Evolutionary conservation across 805 yeast genomes (phyloP).

Genomic region (Tetrapisispora pingtungensis): DNA sequence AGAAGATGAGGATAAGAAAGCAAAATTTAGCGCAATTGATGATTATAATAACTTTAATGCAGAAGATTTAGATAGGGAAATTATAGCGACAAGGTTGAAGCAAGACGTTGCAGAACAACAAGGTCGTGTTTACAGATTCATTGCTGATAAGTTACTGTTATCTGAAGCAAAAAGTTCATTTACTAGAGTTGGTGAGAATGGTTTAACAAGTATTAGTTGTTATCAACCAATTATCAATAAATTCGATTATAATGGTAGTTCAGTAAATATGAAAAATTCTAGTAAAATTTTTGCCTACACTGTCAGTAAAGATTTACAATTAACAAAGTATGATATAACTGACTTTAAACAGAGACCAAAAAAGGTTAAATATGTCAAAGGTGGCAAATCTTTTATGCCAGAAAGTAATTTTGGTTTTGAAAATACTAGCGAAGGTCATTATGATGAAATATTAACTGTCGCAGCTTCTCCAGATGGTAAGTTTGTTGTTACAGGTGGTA

Average conservation of each 20-base stretch:
- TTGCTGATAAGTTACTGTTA: conserved; percentile 41
- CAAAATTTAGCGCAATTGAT: conserved; percentile 15
- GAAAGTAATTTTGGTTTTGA: conserved; percentile 33
- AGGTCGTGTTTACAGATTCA: conserved; percentile 68
- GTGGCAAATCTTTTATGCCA: conserved; percentile 41
- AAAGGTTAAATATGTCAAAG: conserved; percentile 53
- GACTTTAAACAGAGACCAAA: conserved; percentile 49
- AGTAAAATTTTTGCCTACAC: conserved; percentile 58
- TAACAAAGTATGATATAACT: conserved; percentile 71
- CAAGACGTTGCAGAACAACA: conserved; percentile 84
- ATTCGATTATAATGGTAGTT: conserved; percentile 8
- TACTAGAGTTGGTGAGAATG: conserved; percentile 53
- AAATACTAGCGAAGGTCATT: conserved; percentile 59
- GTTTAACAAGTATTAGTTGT: conserved; percentile 37
- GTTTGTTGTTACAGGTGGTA: conserved; percentile 85
- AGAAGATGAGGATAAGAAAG: conserved; percentile 8
- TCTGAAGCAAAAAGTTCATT: conserved; percentile 33
- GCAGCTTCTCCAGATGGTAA: conserved; percentile 84
- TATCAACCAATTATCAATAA: conserved; percentile 31
- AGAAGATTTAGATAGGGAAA: conserved; percentile 79
- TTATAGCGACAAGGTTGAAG: conserved; percentile 67
- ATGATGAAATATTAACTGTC: conserved; percentile 62
- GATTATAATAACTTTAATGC: conserved; percentile 66
- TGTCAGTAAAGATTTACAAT: conserved; percentile 68
- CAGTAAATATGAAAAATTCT: conserved; percentile 33